A percentile compares a stretch with the other conserved stretches of the same genome.
phyloP scores from a whole-genome alignment of 768 basidiomycete genomes.

The Polyporus arcularius region DNA sequence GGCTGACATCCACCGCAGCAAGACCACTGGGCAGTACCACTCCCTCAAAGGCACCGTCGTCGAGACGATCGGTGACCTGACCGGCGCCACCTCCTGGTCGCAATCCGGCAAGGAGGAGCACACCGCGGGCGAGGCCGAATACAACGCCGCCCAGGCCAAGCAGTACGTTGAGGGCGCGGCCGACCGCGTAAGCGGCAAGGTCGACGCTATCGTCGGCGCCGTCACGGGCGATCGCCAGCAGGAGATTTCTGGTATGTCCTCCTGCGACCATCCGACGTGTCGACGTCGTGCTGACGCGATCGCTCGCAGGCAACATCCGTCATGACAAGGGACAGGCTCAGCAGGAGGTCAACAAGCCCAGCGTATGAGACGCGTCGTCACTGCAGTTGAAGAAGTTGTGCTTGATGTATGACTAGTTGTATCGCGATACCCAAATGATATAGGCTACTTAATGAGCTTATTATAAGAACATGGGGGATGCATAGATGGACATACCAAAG shows the following conservation, averaged over 20 bases:
- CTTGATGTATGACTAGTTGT: no score
- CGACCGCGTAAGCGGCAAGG: conserved; percentile 52
- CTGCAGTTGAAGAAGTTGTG: no score
- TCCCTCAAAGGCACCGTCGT: conserved; percentile 41
- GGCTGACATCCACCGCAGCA: conserved; percentile 25
- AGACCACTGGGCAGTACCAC: conserved; percentile 42
- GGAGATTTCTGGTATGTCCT: conserved; percentile 45
- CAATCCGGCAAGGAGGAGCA: conserved; percentile 53
- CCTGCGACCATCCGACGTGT: background rate
- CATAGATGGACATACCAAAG: no score
- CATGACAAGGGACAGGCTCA: conserved; percentile 24
- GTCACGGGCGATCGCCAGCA: conserved; percentile 56
- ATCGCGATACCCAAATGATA: no score
- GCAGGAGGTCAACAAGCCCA: conserved; percentile 22
- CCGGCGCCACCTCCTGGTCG: conserved; percentile 44
- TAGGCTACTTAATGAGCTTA: no score
- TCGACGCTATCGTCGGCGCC: conserved; percentile 56
- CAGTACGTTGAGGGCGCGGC: conserved; percentile 49
- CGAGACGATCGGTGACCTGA: conserved; percentile 45
- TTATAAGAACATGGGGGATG: no score
- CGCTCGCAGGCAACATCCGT: conserved; percentile 17
- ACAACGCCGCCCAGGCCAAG: conserved; percentile 48
- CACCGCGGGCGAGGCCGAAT: conserved; percentile 46
- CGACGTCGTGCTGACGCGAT: background rate
- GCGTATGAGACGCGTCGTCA: background rate